Evolutionary conservation across 164 flowering plant genomes (phyloP).

Genomic region (Magnolia changhungtana): DNA sequence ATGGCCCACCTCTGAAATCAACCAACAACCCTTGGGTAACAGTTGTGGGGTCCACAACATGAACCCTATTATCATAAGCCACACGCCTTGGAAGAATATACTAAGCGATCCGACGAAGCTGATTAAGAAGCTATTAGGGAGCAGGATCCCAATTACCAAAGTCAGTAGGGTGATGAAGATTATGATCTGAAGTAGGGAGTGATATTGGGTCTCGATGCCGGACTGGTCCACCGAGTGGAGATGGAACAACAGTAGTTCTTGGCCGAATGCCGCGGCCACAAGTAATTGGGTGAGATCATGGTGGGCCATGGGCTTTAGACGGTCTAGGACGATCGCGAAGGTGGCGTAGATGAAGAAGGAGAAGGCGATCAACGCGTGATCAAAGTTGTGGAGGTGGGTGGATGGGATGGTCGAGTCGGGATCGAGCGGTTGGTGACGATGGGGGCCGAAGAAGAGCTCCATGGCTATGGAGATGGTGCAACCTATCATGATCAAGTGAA

Average conservation of each 20-base stretch:
- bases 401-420: conserved; percentile 35
- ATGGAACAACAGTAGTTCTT: conserved; percentile 66
- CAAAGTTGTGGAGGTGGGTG: conserved; percentile 39
- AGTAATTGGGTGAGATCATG: conserved; percentile 43
- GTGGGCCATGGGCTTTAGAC: conserved; percentile 13
- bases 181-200: conserved; percentile 42
- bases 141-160: conserved; percentile 50
- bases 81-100: conserved; percentile 64
- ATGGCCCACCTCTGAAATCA: conserved; percentile 57
- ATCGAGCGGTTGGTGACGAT: conserved; percentile 30
- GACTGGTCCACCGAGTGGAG: conserved; percentile 54
- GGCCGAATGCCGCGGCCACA: conserved; percentile 58
- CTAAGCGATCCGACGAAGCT: conserved; percentile 68
- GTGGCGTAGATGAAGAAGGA: conserved; percentile 30
- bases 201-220: conserved; percentile 59
- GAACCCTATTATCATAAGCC: conserved; percentile 70
- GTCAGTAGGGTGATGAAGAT: conserved; percentile 41
- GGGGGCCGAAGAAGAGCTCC: conserved; percentile 39
- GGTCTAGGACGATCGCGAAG: conserved; percentile 32
- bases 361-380: conserved; percentile 34
- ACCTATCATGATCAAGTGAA: conserved; percentile 27
- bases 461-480: conserved; percentile 22
- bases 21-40: conserved; percentile 58
- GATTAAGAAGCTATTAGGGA: conserved; percentile 49
- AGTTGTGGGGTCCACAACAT: conserved; percentile 74